Conservation (phyloP, 306 rosid genomes). For the Citrullus colocynthis region DNA sequence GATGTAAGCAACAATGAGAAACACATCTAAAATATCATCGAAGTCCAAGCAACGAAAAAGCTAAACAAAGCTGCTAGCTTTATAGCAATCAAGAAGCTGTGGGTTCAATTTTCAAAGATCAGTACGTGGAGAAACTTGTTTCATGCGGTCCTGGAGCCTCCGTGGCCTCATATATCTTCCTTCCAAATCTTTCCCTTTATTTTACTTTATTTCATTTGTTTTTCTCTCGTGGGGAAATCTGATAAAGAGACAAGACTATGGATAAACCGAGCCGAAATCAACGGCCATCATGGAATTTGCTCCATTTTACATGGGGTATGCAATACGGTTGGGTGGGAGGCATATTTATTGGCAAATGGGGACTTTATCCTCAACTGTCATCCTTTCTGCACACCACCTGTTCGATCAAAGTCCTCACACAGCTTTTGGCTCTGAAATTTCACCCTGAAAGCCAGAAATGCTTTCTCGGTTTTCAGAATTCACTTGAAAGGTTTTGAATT, state of each 20-base stretch:
- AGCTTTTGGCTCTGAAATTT: neutral
- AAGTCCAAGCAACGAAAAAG: neutral
- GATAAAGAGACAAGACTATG: neutral
- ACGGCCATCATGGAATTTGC: constrained; percentile 3
- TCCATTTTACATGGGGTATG: constrained; percentile 3
- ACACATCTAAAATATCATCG: neutral
- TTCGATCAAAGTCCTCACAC: neutral
- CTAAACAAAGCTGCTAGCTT: neutral
- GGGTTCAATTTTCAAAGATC: neutral
- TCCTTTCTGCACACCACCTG: neutral
- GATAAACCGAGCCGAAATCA: constrained; percentile 9
- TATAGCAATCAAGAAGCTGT: neutral
- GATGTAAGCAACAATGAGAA: neutral
- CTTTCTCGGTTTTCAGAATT: neutral
- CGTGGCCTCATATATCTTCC: neutral
- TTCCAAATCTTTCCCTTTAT: neutral
- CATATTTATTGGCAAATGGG: constrained; percentile 5
- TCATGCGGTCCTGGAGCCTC: neutral
- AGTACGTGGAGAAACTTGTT: neutral
- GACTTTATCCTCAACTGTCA: constrained; percentile 5
- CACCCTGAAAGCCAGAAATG: neutral
- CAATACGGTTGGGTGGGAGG: constrained; percentile 3
- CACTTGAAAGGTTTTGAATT: neutral
- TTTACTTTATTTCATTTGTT: neutral
- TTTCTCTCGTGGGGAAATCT: neutral